Conservation (phyloP, 2,329 filamentous ascomycete species). For the Periconia macrospinosa region DNA sequence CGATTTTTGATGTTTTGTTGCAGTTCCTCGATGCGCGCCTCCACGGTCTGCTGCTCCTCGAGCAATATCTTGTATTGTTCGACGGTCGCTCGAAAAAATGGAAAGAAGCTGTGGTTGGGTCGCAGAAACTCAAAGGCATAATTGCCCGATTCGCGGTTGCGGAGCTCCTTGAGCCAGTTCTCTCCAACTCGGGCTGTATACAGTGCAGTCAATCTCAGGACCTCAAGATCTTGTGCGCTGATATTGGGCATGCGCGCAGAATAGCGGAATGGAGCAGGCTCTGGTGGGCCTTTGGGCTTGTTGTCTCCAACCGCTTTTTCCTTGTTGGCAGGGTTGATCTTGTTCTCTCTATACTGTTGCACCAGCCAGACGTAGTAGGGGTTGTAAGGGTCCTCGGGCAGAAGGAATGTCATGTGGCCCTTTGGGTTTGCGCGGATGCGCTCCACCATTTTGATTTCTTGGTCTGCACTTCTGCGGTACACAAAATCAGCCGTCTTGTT, state of each 20-base stretch:
- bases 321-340: constrained; percentile 64
- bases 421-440: constrained; percentile 86
- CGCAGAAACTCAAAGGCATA: constrained; percentile 96
- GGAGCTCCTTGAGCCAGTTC: constrained; percentile 85
- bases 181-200: constrained; percentile 93
- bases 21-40: constrained; percentile 72
- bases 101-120: constrained; percentile 93
- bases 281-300: constrained; percentile 79
- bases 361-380: constrained; percentile 90
- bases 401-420: constrained; percentile 86
- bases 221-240: constrained; percentile 85
- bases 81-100: constrained; percentile 89
- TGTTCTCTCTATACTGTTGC: constrained; percentile 79
- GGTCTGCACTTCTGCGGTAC: constrained; percentile 59
- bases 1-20: constrained; percentile 76
- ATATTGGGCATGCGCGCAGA: constrained; percentile 97
- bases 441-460: constrained; percentile 78
- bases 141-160: constrained; percentile 85
- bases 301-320: constrained; percentile 47
- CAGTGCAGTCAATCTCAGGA: constrained; percentile 75
- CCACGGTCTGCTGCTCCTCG: constrained; percentile 70
- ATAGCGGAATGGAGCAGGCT: constrained; percentile 87
- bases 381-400: constrained; percentile 78
- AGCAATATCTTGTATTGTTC: constrained; percentile 90
- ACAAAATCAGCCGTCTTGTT: constrained; percentile 97